Evolutionary conservation across 306 rosid genomes (phyloP).

Genomic region (Acacia confusa): DNA sequence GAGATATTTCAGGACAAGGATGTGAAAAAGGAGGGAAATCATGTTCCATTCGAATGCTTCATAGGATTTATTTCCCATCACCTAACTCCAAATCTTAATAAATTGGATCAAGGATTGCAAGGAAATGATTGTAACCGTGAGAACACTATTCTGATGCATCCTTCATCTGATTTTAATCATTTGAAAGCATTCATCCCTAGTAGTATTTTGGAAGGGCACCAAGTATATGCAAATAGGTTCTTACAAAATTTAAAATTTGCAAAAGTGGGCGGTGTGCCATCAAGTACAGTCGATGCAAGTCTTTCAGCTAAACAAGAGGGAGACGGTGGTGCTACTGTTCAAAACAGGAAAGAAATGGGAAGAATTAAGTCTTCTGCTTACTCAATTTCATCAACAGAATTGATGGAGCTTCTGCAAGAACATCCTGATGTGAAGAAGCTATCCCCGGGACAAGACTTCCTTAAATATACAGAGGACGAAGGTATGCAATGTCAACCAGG

Average conservation of each 20-base stretch:
- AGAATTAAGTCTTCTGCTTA: constrained; percentile 20
- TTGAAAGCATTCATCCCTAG: constrained; percentile 51
- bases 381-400: not conserved
- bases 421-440: constrained; percentile 92
- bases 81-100: constrained; percentile 56
- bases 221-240: constrained; percentile 63
- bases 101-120: constrained; percentile 51
- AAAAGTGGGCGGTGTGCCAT: constrained; percentile 75
- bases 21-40: constrained; percentile 51
- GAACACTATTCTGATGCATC: constrained; percentile 27
- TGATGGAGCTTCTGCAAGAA: constrained; percentile 35
- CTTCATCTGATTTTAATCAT: constrained; percentile 50
- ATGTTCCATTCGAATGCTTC: constrained; percentile 64
- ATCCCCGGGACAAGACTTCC: constrained; percentile 81
- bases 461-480: constrained; percentile 90
- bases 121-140: constrained; percentile 37
- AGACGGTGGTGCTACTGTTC: constrained; percentile 44
- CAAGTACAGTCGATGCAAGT: constrained; percentile 58
- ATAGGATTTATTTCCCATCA: constrained; percentile 73
- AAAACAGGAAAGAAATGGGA: constrained; percentile 54
- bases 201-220: constrained; percentile 62
- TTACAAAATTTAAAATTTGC: constrained; percentile 85
- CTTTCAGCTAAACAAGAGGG: constrained; percentile 58
- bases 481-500: constrained; percentile 51
- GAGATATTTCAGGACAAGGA: constrained; percentile 34